Conservation (phyloP, 2,329 filamentous ascomycete species). For the Pseudocercospora crystallina region DNA sequence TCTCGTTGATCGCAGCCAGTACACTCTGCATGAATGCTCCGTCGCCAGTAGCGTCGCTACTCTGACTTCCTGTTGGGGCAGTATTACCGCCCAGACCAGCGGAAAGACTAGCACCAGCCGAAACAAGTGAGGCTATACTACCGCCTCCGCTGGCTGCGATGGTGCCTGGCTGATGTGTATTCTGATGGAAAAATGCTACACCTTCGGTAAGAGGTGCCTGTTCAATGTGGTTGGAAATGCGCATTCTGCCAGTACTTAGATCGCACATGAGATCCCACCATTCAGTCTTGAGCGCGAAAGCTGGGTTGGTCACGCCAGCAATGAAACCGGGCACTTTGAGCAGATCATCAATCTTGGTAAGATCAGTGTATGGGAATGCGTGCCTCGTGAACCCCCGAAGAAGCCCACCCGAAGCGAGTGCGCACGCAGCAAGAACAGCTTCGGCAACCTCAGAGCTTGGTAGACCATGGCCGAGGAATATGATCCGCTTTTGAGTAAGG, state of each 20-base stretch:
- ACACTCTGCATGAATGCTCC: conserved; percentile 85
- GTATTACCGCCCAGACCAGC: conserved; percentile 36
- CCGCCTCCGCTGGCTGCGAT: conserved; percentile 26
- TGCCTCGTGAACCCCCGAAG: conserved; percentile 91
- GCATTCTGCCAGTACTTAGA: conserved; percentile 85
- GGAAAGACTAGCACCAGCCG: conserved; percentile 36
- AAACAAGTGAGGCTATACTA: conserved; percentile 31
- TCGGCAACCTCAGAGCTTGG: conserved; percentile 95
- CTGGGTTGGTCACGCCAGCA: conserved; percentile 94
- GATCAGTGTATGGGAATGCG: conserved; percentile 95
- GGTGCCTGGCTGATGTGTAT: conserved; percentile 26
- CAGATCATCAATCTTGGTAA: conserved; percentile 96
- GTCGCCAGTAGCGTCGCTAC: conserved; percentile 76
- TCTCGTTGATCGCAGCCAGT: conserved; percentile 75
- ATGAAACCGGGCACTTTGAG: conserved; percentile 97
- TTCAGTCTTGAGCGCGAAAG: conserved; percentile 89
- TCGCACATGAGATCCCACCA: conserved; percentile 99
- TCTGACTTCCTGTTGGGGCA: conserved; percentile 30
- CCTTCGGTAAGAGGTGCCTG: conserved; percentile 79
- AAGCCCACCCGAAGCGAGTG: conserved; percentile 87
- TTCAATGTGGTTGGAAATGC: conserved; percentile 88
- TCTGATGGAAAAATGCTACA: conserved; percentile 78
- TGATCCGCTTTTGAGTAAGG: conserved; percentile 91
- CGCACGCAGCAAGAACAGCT: conserved; percentile 95
- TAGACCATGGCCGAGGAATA: conserved; percentile 93